phyloP scores from a whole-genome alignment of 2,329 filamentous ascomycete genomes.

The Clarireedia homoeocarpa region DNA sequence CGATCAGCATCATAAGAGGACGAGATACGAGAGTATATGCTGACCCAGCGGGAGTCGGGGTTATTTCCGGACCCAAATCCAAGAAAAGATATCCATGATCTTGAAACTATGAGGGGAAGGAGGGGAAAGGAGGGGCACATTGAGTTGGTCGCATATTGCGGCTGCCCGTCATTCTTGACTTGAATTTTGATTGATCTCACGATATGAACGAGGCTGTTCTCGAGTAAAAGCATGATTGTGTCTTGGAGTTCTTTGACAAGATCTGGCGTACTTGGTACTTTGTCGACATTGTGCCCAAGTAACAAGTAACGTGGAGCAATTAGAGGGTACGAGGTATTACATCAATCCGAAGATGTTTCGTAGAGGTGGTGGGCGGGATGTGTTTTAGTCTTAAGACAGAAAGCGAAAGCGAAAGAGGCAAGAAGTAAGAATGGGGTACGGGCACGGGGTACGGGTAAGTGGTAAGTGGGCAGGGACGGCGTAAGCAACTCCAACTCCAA shows the following conservation, averaged over 20 bases:
- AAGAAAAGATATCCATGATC: neutral
- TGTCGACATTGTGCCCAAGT: too few species aligned
- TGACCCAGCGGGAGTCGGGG: neutral
- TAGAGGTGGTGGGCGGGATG: neutral
- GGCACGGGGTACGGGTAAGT: neutral
- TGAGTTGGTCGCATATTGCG: constrained; percentile 6
- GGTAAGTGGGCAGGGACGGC: neutral
- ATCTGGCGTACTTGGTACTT: neutral
- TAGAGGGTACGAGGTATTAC: neutral
- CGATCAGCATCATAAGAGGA: neutral
- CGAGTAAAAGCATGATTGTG: neutral
- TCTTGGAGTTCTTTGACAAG: constrained; percentile 6
- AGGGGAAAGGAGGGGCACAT: constrained; percentile 1
- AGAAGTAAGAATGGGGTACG: neutral
- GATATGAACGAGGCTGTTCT: neutral
- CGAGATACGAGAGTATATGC: neutral
- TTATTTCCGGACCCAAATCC: neutral
- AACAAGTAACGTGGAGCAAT: neutral
- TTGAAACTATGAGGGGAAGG: constrained; percentile 5
- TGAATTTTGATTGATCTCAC: neutral
- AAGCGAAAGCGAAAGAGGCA: neutral
- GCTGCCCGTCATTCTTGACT: neutral
- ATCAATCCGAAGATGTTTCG: neutral
- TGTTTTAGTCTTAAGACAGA: neutral
- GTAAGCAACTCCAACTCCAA: neutral